A percentile compares a stretch with the other conserved stretches of the same genome.
Evolutionary conservation across 495 filamentous ascomycete genomes (phyloP).

Genomic region (Aspergillus heteromorphus): DNA sequence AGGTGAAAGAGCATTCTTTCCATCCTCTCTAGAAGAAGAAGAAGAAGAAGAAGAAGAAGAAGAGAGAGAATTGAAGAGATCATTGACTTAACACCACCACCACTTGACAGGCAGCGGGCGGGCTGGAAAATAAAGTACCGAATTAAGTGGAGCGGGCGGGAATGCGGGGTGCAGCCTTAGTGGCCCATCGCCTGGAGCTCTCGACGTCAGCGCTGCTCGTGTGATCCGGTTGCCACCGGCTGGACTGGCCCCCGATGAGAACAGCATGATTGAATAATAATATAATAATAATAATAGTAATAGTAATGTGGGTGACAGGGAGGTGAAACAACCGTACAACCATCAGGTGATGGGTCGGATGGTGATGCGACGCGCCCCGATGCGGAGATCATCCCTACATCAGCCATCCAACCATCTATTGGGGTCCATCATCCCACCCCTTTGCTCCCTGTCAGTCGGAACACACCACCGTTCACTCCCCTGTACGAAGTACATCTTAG

Average conservation of each 20-base stretch:
- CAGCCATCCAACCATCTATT: not conserved
- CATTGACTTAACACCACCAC: no score
- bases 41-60: no score
- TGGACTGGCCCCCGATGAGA: no score
- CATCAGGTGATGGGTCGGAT: conserved; percentile 10
- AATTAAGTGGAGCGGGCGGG: conserved; percentile 27
- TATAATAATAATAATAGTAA: no score
- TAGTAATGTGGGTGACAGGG: not conserved
- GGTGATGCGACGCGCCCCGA: not conserved
- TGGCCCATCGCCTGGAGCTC: conserved; percentile 11
- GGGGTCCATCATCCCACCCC: not conserved
- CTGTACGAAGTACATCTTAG: no score
- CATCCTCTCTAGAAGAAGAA: no score
- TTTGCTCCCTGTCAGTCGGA: not conserved
- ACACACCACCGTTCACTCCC: no score
- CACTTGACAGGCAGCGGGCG: not conserved
- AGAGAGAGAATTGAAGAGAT: no score
- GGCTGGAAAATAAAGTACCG: not conserved
- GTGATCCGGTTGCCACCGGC: conserved; percentile 26
- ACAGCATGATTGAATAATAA: not conserved
- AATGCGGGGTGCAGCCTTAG: conserved; percentile 45
- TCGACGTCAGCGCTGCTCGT: conserved; percentile 34
- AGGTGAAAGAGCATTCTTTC: no score
- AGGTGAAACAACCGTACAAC: conserved; percentile 6
- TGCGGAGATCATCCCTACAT: conserved; percentile 14